Evolutionary conservation across 441 rosid species (phyloP).

Genomic region (Populus tomentosa): DNA sequence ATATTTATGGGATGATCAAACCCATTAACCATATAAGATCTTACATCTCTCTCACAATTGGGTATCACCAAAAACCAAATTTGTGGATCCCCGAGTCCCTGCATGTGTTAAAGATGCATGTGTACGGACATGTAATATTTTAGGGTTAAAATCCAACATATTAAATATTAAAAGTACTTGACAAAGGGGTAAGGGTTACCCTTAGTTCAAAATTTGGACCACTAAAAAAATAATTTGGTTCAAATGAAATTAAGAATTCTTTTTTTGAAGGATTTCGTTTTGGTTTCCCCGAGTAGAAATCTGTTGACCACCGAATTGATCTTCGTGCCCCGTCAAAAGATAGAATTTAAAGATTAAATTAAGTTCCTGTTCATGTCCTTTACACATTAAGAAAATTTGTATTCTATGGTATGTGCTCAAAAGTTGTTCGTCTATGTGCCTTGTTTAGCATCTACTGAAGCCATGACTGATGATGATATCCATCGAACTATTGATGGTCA

Average conservation of each 20-base stretch:
- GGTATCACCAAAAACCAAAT: constrained; percentile 21
- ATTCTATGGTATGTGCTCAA: background rate
- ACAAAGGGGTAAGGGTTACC: constrained; percentile 34
- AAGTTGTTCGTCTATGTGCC: background rate
- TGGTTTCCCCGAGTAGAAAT: constrained; percentile 78
- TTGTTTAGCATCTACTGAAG: background rate
- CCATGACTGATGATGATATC: too few species aligned
- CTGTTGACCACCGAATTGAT: constrained; percentile 90
- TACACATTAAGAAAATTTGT: background rate
- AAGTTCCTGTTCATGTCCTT: constrained; percentile 2
- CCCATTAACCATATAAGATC: constrained; percentile 21
- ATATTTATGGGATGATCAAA: constrained; percentile 6
- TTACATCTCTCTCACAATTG: constrained; percentile 2
- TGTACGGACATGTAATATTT: constrained; percentile 62
- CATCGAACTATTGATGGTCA: too few species aligned
- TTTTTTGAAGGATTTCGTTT: constrained; percentile 39
- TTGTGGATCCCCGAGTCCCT: constrained; percentile 80
- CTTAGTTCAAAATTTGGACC: background rate
- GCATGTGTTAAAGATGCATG: constrained; percentile 24
- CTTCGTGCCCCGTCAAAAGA: constrained; percentile 61
- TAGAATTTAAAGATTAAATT: constrained; percentile 7
- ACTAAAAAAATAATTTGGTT: background rate
- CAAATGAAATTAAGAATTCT: background rate
- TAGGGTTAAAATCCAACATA: constrained; percentile 38
- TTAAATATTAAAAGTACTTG: constrained; percentile 45